phyloP scores from a whole-genome alignment of 78 protist genomes.

The Creolimax fragrantissima region DNA sequence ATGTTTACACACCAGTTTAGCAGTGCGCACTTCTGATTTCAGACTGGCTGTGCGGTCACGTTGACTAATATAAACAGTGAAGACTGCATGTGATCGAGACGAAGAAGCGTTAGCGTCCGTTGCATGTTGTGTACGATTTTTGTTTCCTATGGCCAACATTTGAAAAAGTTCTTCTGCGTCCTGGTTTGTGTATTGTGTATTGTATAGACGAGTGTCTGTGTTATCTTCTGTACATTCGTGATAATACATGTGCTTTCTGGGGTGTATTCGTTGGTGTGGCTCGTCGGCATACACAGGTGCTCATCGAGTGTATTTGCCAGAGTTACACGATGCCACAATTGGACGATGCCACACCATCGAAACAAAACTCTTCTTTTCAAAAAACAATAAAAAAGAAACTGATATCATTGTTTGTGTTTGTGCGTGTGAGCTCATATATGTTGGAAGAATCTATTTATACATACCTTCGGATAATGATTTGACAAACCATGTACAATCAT shows the following conservation, averaged over 20 bases:
- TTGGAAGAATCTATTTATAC: too few species aligned
- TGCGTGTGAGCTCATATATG: too few species aligned
- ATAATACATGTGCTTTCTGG: too few species aligned
- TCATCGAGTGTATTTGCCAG: too few species aligned
- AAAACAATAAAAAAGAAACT: too few species aligned
- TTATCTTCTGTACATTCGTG: background rate
- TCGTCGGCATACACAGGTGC: too few species aligned
- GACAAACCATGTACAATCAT: slow-evolving; percentile 39
- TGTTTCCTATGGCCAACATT: slow-evolving; percentile 61
- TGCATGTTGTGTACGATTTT: slow-evolving; percentile 49
- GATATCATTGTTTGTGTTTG: too few species aligned
- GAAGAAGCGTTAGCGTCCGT: slow-evolving; percentile 79
- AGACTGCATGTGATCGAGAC: slow-evolving; percentile 90
- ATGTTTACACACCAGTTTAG: slow-evolving; percentile 28
- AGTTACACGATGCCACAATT: too few species aligned
- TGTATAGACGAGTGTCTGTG: background rate
- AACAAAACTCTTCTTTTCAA: too few species aligned
- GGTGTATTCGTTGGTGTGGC: too few species aligned
- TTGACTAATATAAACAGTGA: slow-evolving; percentile 48
- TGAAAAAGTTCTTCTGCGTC: slow-evolving; percentile 46
- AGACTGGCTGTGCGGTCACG: background rate
- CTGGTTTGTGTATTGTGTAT: background rate
- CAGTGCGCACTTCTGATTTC: background rate
- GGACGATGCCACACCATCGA: too few species aligned
- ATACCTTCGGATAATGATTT: background rate